A percentile compares a stretch with the other conserved stretches of the same genome.
Conservation (phyloP, 352 stramenopile species). For the Blastocystis sp. region DNA sequence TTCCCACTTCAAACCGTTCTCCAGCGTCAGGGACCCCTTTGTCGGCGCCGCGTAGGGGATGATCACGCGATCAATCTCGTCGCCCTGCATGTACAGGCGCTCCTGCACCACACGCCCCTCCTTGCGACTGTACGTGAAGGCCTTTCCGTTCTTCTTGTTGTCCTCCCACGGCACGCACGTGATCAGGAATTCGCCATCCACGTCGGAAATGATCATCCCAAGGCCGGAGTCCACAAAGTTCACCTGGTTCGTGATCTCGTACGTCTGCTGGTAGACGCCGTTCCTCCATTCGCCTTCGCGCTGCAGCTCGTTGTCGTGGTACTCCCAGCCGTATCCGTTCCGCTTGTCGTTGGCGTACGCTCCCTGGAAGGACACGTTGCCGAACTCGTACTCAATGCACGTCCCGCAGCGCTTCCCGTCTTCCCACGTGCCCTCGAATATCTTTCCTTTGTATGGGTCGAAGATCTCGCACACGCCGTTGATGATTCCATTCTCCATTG, state of each 20-base stretch:
- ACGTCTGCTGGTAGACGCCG: conserved; percentile 51
- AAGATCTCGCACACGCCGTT: conserved; percentile 39
- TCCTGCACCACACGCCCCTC: conserved; percentile 10
- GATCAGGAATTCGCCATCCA: conserved; percentile 13
- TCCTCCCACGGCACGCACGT: conserved; percentile 24
- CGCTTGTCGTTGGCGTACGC: conserved; percentile 50
- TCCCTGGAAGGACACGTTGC: conserved; percentile 57
- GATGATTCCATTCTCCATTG: conserved; percentile 38
- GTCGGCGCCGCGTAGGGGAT: neutral
- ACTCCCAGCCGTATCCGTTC: conserved; percentile 65
- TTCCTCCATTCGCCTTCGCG: conserved; percentile 53
- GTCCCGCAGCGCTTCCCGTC: conserved; percentile 52
- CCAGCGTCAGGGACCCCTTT: neutral
- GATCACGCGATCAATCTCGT: conserved; percentile 27
- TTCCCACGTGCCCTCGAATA: conserved; percentile 57
- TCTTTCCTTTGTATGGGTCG: conserved; percentile 30
- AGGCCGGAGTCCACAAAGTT: conserved; percentile 35
- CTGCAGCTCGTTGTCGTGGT: conserved; percentile 56
- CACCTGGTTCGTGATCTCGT: conserved; percentile 23
- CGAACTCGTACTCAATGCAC: conserved; percentile 62
- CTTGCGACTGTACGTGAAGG: conserved; percentile 31
- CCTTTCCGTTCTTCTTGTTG: conserved; percentile 24
- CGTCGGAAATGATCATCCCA: conserved; percentile 19
- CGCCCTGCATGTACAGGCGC: conserved; percentile 53
- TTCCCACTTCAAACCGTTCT: neutral